A percentile compares a stretch with the other conserved stretches of the same genome.
Evolutionary conservation across 2,329 filamentous ascomycete genomes (phyloP).

Genomic region (Alternaria novae-zelandiae): DNA sequence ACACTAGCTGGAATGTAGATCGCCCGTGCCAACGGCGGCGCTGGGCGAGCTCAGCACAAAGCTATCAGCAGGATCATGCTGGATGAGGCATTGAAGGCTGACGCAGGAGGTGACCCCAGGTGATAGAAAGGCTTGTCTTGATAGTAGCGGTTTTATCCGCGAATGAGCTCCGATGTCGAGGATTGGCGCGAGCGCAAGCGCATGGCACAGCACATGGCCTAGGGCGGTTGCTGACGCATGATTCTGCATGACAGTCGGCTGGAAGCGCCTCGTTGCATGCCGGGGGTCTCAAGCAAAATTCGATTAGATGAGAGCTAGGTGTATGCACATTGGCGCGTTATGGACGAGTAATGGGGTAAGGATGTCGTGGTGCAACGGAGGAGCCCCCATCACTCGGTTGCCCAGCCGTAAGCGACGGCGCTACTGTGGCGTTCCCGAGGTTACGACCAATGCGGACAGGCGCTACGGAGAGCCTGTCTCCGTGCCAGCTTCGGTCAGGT

Average conservation of each 20-base stretch:
- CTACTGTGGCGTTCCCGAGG: constrained; percentile 5
- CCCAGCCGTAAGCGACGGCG: constrained; percentile 2
- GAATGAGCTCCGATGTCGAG: neutral
- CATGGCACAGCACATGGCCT: constrained; percentile 1
- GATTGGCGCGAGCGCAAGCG: neutral
- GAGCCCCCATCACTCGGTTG: neutral
- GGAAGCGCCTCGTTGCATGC: neutral
- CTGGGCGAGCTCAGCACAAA: neutral
- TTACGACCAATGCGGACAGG: neutral
- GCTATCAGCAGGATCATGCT: neutral
- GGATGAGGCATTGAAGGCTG: neutral
- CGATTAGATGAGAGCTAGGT: neutral
- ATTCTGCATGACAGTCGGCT: neutral
- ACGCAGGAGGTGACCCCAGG: neutral
- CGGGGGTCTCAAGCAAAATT: neutral
- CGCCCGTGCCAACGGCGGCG: neutral
- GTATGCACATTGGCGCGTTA: neutral
- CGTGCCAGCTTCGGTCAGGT: constrained; percentile 1
- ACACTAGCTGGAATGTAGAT: neutral
- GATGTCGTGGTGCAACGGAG: neutral
- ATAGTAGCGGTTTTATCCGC: neutral
- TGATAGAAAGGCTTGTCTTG: neutral
- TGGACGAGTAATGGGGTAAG: neutral
- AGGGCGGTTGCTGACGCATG: neutral
- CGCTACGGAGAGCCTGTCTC: neutral